A percentile compares a stretch with the other conserved stretches of the same genome.
phyloP scores from a whole-genome alignment of 2,329 filamentous ascomycete genomes.

The Penicillium sp. region DNA sequence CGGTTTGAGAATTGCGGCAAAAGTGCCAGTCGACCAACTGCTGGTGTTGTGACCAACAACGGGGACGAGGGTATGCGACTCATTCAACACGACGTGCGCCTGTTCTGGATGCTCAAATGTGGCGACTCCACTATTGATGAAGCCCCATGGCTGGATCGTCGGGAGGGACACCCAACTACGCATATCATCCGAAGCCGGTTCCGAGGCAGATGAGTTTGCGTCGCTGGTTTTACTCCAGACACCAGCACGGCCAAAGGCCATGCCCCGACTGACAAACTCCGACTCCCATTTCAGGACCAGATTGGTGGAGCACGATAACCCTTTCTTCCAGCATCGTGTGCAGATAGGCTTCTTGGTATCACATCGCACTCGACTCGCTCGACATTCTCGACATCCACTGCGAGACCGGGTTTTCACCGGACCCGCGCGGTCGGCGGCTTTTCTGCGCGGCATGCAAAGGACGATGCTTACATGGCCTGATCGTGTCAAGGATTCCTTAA shows the following conservation, averaged over 20 bases:
- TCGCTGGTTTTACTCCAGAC: slow-evolving; percentile 37
- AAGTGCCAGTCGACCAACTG: background rate
- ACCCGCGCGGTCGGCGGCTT: slow-evolving; percentile 33
- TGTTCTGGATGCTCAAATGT: slow-evolving; percentile 27
- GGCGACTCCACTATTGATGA: slow-evolving; percentile 30
- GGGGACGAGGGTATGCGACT: slow-evolving; percentile 15
- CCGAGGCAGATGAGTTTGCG: slow-evolving; percentile 16
- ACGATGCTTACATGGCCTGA: slow-evolving; percentile 26
- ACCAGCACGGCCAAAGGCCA: slow-evolving; percentile 43
- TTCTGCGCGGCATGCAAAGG: slow-evolving; percentile 35
- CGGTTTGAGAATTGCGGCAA: background rate
- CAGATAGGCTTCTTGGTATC: slow-evolving; percentile 39
- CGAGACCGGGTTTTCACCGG: slow-evolving; percentile 39
- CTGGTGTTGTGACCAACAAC: background rate
- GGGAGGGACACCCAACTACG: slow-evolving; percentile 30
- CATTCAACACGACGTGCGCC: slow-evolving; percentile 26
- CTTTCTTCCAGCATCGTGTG: slow-evolving; percentile 35
- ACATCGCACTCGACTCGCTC: slow-evolving; percentile 40
- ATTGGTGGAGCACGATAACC: slow-evolving; percentile 35
- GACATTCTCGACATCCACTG: slow-evolving; percentile 41
- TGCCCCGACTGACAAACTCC: slow-evolving; percentile 40
- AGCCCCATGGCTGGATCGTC: slow-evolving; percentile 28
- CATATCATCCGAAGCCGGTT: slow-evolving; percentile 14
- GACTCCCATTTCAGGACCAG: slow-evolving; percentile 39
- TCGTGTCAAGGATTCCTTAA: slow-evolving; percentile 2